Percentiles rank a stretch among this genome's conserved stretches.
These are phyloP conservation scores for Moesziomyces sp. DNA, from an alignment of 1,284 basidiomycete species.

Conservation along the genomic window DNA sequence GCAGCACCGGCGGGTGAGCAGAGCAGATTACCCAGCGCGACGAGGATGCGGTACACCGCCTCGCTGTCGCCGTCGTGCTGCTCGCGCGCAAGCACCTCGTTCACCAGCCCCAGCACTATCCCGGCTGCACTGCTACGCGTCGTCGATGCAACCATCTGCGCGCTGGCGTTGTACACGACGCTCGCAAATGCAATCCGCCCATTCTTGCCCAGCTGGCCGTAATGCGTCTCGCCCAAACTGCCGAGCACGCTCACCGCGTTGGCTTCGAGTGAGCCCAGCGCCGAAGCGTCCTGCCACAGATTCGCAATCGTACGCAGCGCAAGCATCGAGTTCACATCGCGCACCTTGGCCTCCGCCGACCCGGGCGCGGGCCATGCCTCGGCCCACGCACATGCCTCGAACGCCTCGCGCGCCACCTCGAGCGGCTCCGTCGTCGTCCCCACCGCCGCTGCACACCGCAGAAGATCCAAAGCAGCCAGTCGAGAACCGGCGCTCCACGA, in stretches of 20 bases:
- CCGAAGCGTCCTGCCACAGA: slow-evolving; percentile 71
- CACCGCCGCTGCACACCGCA: slow-evolving; percentile 79
- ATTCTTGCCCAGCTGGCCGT: slow-evolving; percentile 73
- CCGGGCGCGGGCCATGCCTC: slow-evolving; percentile 70
- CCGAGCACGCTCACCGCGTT: slow-evolving; percentile 68
- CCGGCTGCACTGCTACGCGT: slow-evolving; percentile 19
- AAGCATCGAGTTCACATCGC: slow-evolving; percentile 88
- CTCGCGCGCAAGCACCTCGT: slow-evolving; percentile 68
- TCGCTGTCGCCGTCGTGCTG: slow-evolving; percentile 76
- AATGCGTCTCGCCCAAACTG: slow-evolving; percentile 46
- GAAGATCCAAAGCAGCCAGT: slow-evolving; percentile 91
- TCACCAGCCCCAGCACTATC: slow-evolving; percentile 47
- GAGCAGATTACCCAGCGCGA: slow-evolving; percentile 81
- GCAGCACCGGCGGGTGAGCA: too few species aligned
- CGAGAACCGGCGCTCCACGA: slow-evolving; percentile 83
- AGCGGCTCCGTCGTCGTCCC: slow-evolving; percentile 71
- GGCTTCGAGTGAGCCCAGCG: slow-evolving; percentile 55
- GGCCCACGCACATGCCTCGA: slow-evolving; percentile 79
- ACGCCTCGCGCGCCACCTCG: slow-evolving; percentile 75
- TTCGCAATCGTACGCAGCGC: slow-evolving; percentile 85
- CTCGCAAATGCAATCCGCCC: slow-evolving; percentile 81
- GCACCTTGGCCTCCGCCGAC: slow-evolving; percentile 71
- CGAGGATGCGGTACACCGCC: slow-evolving; percentile 82
- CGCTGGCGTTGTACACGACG: slow-evolving; percentile 75
- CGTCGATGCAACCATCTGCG: slow-evolving; percentile 26